Conservation (phyloP, 257 asterid genomes). For the Solanum tacnaense region DNA sequence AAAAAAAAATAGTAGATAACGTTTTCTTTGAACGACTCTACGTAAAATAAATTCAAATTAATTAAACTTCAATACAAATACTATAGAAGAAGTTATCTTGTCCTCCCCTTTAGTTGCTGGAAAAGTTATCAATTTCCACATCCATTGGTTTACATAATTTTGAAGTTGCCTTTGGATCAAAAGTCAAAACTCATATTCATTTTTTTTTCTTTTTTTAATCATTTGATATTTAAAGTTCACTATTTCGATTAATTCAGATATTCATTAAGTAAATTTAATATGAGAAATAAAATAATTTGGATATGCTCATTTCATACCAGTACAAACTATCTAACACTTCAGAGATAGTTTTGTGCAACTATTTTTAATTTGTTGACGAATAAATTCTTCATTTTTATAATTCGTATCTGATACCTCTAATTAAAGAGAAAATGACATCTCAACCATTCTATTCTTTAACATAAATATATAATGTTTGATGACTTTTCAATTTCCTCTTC, state of each 20-base stretch:
- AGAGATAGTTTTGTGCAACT: too few relatives aligned
- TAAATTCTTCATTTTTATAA: too few relatives aligned
- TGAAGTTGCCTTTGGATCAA: not conserved
- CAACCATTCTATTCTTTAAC: not conserved
- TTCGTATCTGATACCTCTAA: too few relatives aligned
- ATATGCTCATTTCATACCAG: too few relatives aligned
- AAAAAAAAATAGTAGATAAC: not conserved
- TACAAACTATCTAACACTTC: too few relatives aligned
- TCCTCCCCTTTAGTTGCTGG: not conserved
- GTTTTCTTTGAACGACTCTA: not conserved
- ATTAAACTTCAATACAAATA: fast-evolving
- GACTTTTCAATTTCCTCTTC: not conserved
- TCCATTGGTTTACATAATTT: not conserved
- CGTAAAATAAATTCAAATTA: fast-evolving
- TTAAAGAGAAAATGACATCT: not conserved
- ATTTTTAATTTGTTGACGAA: too few relatives aligned
- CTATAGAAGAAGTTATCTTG: too few relatives aligned
- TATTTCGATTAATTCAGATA: not conserved
- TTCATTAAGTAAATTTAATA: too few relatives aligned
- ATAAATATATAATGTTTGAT: not conserved
- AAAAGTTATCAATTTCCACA: not conserved
- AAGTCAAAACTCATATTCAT: not conserved
- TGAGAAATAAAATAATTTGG: too few relatives aligned
- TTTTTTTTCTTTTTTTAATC: not conserved
- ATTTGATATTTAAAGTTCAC: fast-evolving